phyloP scores from a whole-genome alignment of 192 early-diverging fungal species.

The Chytriomyces confervae region DNA sequence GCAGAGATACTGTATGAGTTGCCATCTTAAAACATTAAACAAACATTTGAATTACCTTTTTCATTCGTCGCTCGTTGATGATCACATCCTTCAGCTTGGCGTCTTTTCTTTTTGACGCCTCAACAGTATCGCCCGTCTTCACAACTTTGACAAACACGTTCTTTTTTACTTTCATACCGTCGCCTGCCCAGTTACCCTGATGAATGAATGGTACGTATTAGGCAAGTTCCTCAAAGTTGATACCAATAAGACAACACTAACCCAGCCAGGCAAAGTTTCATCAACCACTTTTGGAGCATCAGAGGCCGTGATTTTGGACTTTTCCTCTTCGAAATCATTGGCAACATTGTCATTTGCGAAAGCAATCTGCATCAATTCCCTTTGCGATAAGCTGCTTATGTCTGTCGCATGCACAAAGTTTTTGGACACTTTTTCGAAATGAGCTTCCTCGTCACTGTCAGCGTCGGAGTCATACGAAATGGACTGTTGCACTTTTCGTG shows the following conservation, averaged over 20 bases:
- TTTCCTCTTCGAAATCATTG: conserved; percentile 89
- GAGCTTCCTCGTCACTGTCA: conserved; percentile 44
- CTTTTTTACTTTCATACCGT: conserved; percentile 67
- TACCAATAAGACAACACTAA: neutral
- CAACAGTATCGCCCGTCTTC: conserved; percentile 48
- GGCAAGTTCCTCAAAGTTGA: neutral
- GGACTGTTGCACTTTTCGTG: neutral
- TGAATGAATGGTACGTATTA: neutral
- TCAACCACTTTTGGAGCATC: conserved; percentile 83
- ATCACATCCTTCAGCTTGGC: conserved; percentile 84
- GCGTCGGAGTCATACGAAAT: conserved; percentile 44
- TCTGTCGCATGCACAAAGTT: conserved; percentile 61
- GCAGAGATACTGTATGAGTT: neutral
- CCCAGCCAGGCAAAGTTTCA: conserved; percentile 92
- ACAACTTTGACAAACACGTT: conserved; percentile 63
- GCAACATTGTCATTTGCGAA: conserved; percentile 95
- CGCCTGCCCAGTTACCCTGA: conserved; percentile 80
- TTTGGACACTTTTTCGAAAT: neutral
- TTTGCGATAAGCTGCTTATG: conserved; percentile 67
- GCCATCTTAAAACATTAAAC: neutral
- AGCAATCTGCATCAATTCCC: conserved; percentile 88
- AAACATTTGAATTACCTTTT: conserved; percentile 64
- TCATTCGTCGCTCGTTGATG: conserved; percentile 86
- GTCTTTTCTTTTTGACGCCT: conserved; percentile 56
- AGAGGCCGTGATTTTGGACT: conserved; percentile 67